Evolutionary conservation across 192 early-diverging fungal genomes (phyloP), one percentile per base, ranked within the genome.

Genomic region (Chytriomyces sp.): DNA sequence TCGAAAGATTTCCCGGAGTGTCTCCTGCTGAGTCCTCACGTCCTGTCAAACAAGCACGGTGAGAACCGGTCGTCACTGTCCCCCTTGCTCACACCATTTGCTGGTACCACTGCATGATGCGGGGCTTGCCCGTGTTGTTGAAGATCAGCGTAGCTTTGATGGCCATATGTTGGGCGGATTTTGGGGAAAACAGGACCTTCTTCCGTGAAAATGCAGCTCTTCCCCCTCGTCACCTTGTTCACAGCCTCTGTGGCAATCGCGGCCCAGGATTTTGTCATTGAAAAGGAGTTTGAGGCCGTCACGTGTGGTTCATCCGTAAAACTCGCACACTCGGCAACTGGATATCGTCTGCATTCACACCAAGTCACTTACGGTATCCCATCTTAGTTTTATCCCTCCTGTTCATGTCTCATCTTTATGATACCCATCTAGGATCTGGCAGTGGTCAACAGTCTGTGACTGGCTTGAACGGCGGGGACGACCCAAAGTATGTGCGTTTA

Each of bases 121-220:
- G 89, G 40, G 97, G 93, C 74, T 96, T 98, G 59, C 97, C 97
- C 70, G 93, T 89, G 77, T 94, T 96, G 83, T 99, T 99, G 82
- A 99, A 98, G 78, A 98, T 98, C 70, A 97, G 89, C n/a, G 96
- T 94, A n/a, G 93, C 93, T 70, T 93, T 91, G 75, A 99, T 95
- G 52, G 75, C 64, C 75, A 71, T 73, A 7, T 44, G 10, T 36
- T 62, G 26, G 60, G n/a, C n/a, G n/a, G n/a, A n/a, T n/a, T n/a
- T n/a, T n/a, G n/a, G n/a, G n/a, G n/a, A n/a, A n/a, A n/a, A n/a
- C n/a, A n/a, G n/a, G n/a, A n/a, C n/a, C n/a, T n/a, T n/a, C n/a
- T n/a, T n/a, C n/a, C n/a, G n/a, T n/a, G n/a, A n/a, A n/a, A n/a
- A n/a, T n/a, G n/a, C n/a, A n/a, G n/a, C n/a, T n/a, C n/a, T n/a